Conservation (phyloP, 169 alveolate species). For the Ichthyophthirius multifiliis region DNA sequence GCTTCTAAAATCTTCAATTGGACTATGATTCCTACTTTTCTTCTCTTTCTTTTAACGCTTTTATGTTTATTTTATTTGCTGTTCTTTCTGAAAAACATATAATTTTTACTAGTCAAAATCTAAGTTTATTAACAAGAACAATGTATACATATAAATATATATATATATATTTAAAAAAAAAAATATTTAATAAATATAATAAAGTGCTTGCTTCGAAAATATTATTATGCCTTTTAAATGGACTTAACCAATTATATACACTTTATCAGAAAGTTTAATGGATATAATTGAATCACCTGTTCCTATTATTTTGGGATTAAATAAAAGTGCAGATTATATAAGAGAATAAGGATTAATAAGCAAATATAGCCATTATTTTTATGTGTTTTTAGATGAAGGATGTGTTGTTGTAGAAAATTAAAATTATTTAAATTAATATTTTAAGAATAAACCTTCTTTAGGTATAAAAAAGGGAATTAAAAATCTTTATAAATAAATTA, state of each 20-base stretch:
- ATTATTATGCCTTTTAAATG: neutral
- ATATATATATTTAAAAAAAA: neutral
- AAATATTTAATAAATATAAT: neutral
- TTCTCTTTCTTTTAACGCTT: neutral
- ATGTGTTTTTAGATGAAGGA: constrained; percentile 1
- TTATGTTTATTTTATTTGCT: neutral
- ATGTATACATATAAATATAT: neutral
- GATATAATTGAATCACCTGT: neutral
- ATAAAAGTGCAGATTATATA: neutral
- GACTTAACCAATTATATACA: neutral
- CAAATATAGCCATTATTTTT: neutral
- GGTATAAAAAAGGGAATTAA: too few species aligned
- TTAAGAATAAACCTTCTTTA: too few species aligned
- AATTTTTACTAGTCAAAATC: neutral
- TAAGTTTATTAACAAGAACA: neutral
- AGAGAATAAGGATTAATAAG: neutral
- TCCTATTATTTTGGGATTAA: neutral
- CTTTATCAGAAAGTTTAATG: neutral
- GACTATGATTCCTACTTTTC: neutral
- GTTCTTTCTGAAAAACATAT: neutral
- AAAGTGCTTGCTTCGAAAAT: constrained; percentile 1
- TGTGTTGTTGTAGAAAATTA: too few species aligned
- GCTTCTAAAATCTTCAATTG: neutral
- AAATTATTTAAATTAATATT: too few species aligned
- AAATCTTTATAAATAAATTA: too few species aligned